Base-by-base conservation (phyloP, 306 rosid genomes). In the Cicer bijugum region DNA sequence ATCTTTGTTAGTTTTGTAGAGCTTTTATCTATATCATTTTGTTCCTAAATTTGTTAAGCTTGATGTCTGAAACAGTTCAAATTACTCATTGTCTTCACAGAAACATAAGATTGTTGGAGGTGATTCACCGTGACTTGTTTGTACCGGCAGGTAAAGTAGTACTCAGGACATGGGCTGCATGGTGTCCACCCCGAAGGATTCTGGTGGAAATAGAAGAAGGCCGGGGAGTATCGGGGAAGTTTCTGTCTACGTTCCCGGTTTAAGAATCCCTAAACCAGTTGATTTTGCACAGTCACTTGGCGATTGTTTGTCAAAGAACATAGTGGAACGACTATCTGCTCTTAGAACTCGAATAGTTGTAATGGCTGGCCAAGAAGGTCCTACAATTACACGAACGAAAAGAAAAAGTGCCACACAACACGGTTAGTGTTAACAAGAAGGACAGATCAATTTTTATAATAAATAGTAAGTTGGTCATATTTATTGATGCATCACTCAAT, bases 301-400 rank as follows among this genome's bases (percentile, higher is more conserved):
- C 50, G 98, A 93, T 74, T 76, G 69, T 85, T 81, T 93, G 82
- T 89, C 97, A 46, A 93, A 91, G 85, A 91, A 76, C 75, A 82
- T 84, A 80, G 91, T 88, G 50, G 98, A 93, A 67, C 92, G 92
- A 64, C 80, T 93, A 61, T 89, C 96, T 64, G 97, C 98, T 75
- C 88, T 91, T 64, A 85, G 98, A 80, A 91, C 98, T 78, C 96
- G 94, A 38, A 88, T 93, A 76, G 97, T 93, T 77, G 97, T 93
- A 74, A 93, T 93, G 97, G 97, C 96, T 69, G 87, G 88, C 15
- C 97, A 91, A 83, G 98, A 93, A 80, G 97, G 90, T 73, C 96
- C 98, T 23, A 91, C 98, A 37, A 72, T 93, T 64, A 86, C 98
- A 50, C 88, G 97, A 89, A 93, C 98, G 5, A 84, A 89, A 82